Evolutionary conservation across 768 basidiomycete species (phyloP).

Genomic region (Tricholoma sp.): DNA sequence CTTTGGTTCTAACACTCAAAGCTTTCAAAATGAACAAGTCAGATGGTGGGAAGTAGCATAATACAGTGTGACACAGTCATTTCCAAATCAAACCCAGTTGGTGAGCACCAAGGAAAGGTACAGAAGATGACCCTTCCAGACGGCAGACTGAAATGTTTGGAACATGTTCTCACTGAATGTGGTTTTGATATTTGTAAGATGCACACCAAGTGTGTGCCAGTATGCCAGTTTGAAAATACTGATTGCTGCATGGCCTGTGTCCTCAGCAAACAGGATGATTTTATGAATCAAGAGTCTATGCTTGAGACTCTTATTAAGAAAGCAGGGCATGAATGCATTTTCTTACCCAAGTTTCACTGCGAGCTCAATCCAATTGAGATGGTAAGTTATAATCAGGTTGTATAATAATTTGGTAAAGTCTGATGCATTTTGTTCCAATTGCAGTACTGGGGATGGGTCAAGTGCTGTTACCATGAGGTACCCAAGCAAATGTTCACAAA

Average conservation of each 20-base stretch:
- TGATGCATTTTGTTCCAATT: not conserved
- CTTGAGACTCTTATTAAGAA: constrained; percentile 25
- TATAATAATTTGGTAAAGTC: not conserved
- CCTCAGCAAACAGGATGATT: too few relatives aligned
- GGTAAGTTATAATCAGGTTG: constrained; percentile 13
- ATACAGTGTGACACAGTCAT: constrained; percentile 22
- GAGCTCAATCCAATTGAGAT: too few relatives aligned
- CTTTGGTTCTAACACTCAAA: too few relatives aligned
- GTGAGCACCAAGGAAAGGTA: constrained; percentile 16
- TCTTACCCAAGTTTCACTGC: too few relatives aligned
- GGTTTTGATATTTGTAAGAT: constrained; percentile 32
- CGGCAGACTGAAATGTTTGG: too few relatives aligned
- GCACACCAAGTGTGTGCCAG: too few relatives aligned
- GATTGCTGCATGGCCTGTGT: constrained; percentile 32
- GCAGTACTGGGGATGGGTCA: too few relatives aligned
- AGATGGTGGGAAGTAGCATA: constrained; percentile 24
- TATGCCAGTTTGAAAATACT: constrained; percentile 27
- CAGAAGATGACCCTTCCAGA: constrained; percentile 32
- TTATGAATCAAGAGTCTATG: too few relatives aligned
- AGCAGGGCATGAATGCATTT: constrained; percentile 28
- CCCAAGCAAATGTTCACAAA: not conserved
- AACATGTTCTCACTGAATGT: constrained; percentile 29
- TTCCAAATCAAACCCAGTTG: constrained; percentile 21
- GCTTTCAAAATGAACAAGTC: constrained; percentile 28
- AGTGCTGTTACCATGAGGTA: too few relatives aligned